Evolutionary conservation across 345 rosid species (phyloP).

Genomic region (Camelina laxa): DNA sequence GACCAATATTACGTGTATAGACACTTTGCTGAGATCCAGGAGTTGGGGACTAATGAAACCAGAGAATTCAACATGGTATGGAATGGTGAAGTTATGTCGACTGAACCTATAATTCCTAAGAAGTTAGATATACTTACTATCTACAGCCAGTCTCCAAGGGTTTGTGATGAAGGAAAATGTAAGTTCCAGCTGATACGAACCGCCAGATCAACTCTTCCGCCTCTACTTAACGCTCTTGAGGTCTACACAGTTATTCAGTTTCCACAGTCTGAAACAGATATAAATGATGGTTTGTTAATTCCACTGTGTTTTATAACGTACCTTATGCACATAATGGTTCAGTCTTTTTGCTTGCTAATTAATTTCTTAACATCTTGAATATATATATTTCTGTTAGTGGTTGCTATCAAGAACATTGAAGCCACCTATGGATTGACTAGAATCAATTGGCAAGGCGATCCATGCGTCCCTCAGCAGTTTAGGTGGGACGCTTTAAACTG

Average conservation of each 20-base stretch:
- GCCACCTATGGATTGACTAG: not conserved
- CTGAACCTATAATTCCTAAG: not conserved
- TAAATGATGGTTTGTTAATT: not conserved
- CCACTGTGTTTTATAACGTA: no score
- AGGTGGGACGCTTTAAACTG: conserved; percentile 29
- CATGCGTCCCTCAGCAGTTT: conserved; percentile 20
- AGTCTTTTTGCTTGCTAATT: no score
- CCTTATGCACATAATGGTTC: not conserved
- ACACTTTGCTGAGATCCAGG: conserved; percentile 26
- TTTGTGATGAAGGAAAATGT: not conserved
- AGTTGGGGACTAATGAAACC: conserved; percentile 36
- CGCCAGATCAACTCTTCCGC: not conserved
- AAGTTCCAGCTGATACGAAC: not conserved
- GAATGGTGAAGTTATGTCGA: conserved; percentile 12
- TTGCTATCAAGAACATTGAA: not conserved
- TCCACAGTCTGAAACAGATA: not conserved
- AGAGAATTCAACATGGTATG: conserved; percentile 36
- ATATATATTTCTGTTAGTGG: not conserved
- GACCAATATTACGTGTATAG: not conserved
- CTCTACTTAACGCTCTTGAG: not conserved
- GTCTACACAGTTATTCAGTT: not conserved
- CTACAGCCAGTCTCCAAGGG: no score
- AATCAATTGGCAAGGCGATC: conserved; percentile 30
- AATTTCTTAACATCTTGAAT: no score
- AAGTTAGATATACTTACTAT: no score